Conservation (phyloP, 2,329 filamentous ascomycete species). For the Arthrobotrys megalospora region DNA sequence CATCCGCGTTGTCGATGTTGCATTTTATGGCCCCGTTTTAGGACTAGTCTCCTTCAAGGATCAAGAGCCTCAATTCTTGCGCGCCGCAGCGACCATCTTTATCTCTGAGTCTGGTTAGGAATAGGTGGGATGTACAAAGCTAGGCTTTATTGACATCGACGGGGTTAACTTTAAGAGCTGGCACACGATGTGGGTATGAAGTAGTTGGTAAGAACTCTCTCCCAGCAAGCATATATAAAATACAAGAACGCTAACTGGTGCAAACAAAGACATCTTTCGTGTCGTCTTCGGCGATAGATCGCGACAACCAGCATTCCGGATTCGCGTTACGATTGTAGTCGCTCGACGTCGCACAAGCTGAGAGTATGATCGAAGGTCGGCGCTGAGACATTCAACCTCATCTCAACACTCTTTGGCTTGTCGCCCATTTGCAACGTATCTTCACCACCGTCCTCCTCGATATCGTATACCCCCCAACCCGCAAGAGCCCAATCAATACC, state of each 20-base stretch:
- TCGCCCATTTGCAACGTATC: background rate
- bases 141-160: too few species aligned
- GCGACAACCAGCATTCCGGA: background rate
- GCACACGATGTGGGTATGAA: too few species aligned
- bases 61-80: conserved; percentile 2
- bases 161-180: too few species aligned
- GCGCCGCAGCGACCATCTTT: background rate
- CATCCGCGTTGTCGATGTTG: background rate
- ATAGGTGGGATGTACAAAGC: too few species aligned
- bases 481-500: background rate
- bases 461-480: background rate
- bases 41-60: background rate
- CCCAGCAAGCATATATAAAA: too few species aligned
- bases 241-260: too few species aligned
- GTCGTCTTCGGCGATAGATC: background rate
- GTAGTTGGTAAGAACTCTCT: too few species aligned
- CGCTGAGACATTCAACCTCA: conserved; percentile 5
- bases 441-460: background rate
- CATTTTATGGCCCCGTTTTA: background rate
- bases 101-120: background rate
- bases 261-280: too few species aligned
- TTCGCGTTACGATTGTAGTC: background rate
- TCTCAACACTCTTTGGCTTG: conserved; percentile 3
- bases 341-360: background rate
- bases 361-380: background rate